Evolutionary conservation across 2,329 filamentous ascomycete genomes (phyloP), one percentile per base, ranked within the genome.

Genomic region (Clonostachys rosea): DNA sequence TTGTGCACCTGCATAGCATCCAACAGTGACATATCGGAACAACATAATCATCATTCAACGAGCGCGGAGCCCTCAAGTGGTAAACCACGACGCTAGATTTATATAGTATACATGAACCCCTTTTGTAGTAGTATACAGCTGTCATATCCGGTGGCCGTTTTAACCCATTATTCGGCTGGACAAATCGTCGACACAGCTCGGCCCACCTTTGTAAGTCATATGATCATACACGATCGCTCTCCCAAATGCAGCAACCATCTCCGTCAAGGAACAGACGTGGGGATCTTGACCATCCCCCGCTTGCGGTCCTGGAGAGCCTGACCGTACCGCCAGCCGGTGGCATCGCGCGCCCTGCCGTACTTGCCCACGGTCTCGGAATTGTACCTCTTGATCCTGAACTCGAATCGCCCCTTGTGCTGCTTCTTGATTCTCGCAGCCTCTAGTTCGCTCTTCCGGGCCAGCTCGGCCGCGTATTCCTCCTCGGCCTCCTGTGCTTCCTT

Each of bases 211-310:
- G 24, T 30, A 10, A 10, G 24, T 30, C 9, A 30, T 30, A 30
- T 30, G 24, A 24, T 24, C 7, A 30, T 30, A 30, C 24, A 30
- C 24, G 24, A 30, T 30, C 24, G 24, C 24, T 30, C 24, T 30
- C 24, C 7, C 8, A 30, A 30, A 18, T 18, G 18, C 24, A 30
- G 24, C 24, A 30, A 30, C 24, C 24, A 42, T 42, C 16, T 9
- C 6, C 6, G n/a, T 72, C 55, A 80, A 50, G 75, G 77, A 47
- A 86, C 80, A 46, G 71, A 76, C 35, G 77, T 84, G 18, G 84
- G 83, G 59, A 87, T 86, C 74, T 86, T 87, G 67, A 84, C 65
- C 60, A 77, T 59, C n/a, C 79, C 83, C 55, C 75, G 78, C 66
- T 75, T 79, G 48, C 84, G 74, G 59, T 87, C 84, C 58, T 79